These are phyloP conservation scores for Isabelozyma heimii DNA, from an alignment of 805 yeast species.

Conservation along the genomic window DNA sequence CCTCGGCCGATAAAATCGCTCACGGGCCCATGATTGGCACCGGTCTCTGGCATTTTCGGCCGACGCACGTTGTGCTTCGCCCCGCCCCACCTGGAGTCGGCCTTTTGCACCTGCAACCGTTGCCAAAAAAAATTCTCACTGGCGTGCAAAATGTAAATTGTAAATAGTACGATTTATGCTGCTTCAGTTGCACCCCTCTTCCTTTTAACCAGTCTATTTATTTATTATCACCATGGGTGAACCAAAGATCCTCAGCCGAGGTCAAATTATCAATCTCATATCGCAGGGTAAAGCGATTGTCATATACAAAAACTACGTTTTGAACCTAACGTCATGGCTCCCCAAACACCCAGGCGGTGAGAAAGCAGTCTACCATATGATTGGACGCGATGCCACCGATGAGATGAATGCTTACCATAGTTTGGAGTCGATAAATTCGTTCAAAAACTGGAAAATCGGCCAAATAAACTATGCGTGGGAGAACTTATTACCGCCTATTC, in stretches of 20 bases:
- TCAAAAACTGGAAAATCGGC: conserved; percentile 66
- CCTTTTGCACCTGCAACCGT: neutral
- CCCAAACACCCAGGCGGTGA: conserved; percentile 85
- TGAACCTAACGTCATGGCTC: conserved; percentile 71
- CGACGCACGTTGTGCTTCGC: neutral
- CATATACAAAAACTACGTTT: conserved; percentile 57
- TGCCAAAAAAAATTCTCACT: neutral
- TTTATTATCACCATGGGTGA: neutral
- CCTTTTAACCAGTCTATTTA: neutral
- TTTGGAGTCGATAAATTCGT: conserved; percentile 50
- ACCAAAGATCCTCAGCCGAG: conserved; percentile 15
- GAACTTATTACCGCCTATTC: conserved; percentile 83
- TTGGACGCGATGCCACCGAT: conserved; percentile 88
- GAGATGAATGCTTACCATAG: conserved; percentile 85
- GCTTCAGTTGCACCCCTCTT: neutral
- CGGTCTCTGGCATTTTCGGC: no score
- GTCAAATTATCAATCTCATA: conserved; percentile 54
- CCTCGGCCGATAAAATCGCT: no score
- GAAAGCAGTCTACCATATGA: conserved; percentile 76
- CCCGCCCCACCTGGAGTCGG: neutral
- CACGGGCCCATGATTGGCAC: no score
- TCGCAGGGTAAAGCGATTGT: conserved; percentile 69
- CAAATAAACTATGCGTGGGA: conserved; percentile 62
- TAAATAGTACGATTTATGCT: neutral
- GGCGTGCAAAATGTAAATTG: neutral